phyloP scores from a whole-genome alignment of 1,139 yeast species.

The Hemisphaericaspora xylofermentans region DNA sequence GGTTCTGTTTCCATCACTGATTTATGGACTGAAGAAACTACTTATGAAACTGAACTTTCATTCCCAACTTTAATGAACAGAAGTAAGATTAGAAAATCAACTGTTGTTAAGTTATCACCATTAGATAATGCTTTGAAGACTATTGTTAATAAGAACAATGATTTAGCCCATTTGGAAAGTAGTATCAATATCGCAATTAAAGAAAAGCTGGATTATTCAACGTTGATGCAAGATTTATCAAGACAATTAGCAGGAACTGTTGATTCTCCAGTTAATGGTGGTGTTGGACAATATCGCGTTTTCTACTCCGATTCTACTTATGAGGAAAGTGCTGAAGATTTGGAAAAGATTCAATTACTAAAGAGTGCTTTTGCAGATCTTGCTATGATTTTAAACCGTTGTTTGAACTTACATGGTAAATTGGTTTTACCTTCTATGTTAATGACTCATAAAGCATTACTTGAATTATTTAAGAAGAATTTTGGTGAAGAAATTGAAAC shows the following conservation, averaged over 20 bases:
- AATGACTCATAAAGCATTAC: constrained; percentile 65
- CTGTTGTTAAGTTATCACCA: constrained; percentile 73
- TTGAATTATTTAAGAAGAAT: constrained; percentile 63
- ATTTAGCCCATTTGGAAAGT: constrained; percentile 66
- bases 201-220: constrained; percentile 50
- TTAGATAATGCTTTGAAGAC: constrained; percentile 78
- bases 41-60: constrained; percentile 69
- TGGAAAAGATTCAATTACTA: constrained; percentile 49
- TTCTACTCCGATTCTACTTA: constrained; percentile 53
- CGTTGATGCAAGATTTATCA: constrained; percentile 66
- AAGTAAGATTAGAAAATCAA: constrained; percentile 60
- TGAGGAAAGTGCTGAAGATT: constrained; percentile 41
- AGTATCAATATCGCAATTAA: constrained; percentile 56
- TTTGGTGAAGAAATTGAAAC: constrained; percentile 62
- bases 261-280: constrained; percentile 92
- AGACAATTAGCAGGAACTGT: constrained; percentile 84
- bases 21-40: constrained; percentile 86
- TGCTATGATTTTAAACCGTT: constrained; percentile 61
- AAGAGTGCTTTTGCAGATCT: constrained; percentile 68
- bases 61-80: constrained; percentile 91
- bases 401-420: constrained; percentile 68
- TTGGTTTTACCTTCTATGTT: constrained; percentile 58
- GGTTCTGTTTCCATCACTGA: constrained; percentile 74
- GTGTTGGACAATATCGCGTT: constrained; percentile 78
- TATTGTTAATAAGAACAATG: constrained; percentile 66